Evolutionary conservation across 2,329 filamentous ascomycete genomes (phyloP).

Genomic region (Albophoma yamanashiensis): DNA sequence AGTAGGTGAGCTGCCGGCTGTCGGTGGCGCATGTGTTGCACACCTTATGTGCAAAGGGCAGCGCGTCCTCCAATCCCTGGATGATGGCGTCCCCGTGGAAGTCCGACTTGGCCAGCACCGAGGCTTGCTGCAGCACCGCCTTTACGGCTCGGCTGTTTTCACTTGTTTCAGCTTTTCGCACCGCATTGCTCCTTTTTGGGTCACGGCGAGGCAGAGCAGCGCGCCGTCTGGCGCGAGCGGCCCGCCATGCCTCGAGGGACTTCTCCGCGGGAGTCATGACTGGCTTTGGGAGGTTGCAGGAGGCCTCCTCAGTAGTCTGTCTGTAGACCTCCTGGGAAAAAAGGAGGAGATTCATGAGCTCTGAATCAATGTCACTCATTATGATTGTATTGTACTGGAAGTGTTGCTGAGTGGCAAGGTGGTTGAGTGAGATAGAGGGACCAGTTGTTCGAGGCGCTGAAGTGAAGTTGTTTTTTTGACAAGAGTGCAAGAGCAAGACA

Average conservation of each 20-base stretch:
- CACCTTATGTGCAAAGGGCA: neutral
- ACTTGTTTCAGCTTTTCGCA: neutral
- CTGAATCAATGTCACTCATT: neutral
- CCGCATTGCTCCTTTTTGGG: neutral
- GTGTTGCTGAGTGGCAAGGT: neutral
- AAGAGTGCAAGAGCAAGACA: neutral
- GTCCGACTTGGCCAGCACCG: neutral
- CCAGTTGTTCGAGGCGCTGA: too few relatives aligned
- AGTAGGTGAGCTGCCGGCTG: neutral
- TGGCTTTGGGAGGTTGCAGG: neutral
- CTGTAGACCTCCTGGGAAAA: neutral
- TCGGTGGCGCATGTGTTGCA: neutral
- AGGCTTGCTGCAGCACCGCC: neutral
- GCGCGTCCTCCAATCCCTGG: neutral
- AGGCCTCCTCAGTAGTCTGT: neutral
- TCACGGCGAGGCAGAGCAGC: neutral
- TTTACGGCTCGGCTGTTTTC: neutral
- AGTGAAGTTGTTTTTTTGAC: too few relatives aligned
- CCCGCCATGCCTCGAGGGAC: neutral
- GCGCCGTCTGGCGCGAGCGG: neutral
- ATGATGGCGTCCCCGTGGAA: neutral
- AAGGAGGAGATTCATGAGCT: neutral
- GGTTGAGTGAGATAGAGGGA: neutral
- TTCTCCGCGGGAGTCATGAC: neutral
- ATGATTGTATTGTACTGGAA: neutral